Evolutionary conservation across 495 filamentous ascomycete species (phyloP), one percentile per base, ranked within the genome.

Genomic region (Neurospora sp.): DNA sequence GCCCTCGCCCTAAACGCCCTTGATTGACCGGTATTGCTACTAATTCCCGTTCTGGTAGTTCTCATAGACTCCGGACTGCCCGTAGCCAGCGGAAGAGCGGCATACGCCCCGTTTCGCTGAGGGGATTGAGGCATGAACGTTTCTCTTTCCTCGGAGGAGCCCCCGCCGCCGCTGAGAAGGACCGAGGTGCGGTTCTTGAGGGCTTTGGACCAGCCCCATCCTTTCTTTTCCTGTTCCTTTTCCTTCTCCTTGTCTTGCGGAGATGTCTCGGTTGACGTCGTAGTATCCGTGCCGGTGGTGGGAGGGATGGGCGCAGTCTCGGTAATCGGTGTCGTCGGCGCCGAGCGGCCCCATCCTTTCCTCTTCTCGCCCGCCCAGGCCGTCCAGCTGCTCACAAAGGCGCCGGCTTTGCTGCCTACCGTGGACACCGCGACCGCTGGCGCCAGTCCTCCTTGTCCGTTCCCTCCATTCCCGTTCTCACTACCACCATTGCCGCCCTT

Each of bases 381-480:
- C n/a, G 94, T 91, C 96, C 96, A 98, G 37, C 93, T 96, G 69
- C 91, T 94, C 68, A 99, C 85, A 76, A 97, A 99, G 6, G 95
- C 91, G 20, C 93, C 88, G 10, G 95, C 95, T 74, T 90, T 91
- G 74, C 90, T 87, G 10, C 91, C 83, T 0, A 92, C 92, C 2
- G 89, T 89, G 72, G 85, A 87, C 16, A 90, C 87, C 2, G 53
- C 6, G 90, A 86, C 68, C 90, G 88, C 80, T 93, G 91, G 1
- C 91, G 89, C 75, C 90, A 88, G 10, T 83, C 82, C 14, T 90
- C 77, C 74, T 96, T 91, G 31, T 87, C 85, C 81, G 45, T 76
- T 71, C 37, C 75, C 68, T 37, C 35, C 35, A 0, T 37, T 37
- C 35, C 75, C 78, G 74, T 83, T 79, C 74, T 75, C 76, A 73